Percentiles rank a stretch among this genome's conserved stretches.
phyloP scores from a whole-genome alignment of 2,329 filamentous ascomycete species.

The Exutisphaerella laricina region DNA sequence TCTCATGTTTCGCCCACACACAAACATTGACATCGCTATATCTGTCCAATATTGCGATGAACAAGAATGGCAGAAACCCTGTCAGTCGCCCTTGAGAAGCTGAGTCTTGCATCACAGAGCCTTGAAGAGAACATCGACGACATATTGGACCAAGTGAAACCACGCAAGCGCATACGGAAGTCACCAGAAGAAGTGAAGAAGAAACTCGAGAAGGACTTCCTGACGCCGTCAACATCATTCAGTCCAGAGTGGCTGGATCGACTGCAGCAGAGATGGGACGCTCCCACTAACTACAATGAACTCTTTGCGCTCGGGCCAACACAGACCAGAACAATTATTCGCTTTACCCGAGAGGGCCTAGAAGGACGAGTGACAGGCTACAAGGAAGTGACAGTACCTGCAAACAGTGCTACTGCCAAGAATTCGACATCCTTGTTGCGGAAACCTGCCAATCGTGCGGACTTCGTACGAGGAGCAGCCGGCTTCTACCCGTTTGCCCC shows the following conservation, averaged over 20 bases:
- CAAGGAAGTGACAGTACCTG: constrained; percentile 86
- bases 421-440: constrained; percentile 86
- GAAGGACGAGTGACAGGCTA: constrained; percentile 92
- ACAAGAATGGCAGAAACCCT: constrained; percentile 36
- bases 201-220: constrained; percentile 68
- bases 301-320: constrained; percentile 84
- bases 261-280: constrained; percentile 86
- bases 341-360: constrained; percentile 84
- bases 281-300: constrained; percentile 70
- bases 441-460: constrained; percentile 77
- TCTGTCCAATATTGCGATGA: no score
- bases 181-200: constrained; percentile 58
- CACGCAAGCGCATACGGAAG: constrained; percentile 51
- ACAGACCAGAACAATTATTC: constrained; percentile 88
- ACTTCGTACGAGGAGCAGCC: constrained; percentile 87
- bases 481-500: constrained; percentile 94
- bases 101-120: constrained; percentile 40
- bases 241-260: constrained; percentile 80
- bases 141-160: constrained; percentile 51
- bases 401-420: constrained; percentile 83
- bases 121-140: constrained; percentile 47
- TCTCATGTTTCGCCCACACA: no score
- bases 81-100: constrained; percentile 46
- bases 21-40: no score
- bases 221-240: constrained; percentile 74